A percentile compares a stretch with the other conserved stretches of the same genome.
These are phyloP conservation scores for Gracilaria domingensis DNA, from an alignment of 23 red algal species.

Conservation along the genomic window DNA sequence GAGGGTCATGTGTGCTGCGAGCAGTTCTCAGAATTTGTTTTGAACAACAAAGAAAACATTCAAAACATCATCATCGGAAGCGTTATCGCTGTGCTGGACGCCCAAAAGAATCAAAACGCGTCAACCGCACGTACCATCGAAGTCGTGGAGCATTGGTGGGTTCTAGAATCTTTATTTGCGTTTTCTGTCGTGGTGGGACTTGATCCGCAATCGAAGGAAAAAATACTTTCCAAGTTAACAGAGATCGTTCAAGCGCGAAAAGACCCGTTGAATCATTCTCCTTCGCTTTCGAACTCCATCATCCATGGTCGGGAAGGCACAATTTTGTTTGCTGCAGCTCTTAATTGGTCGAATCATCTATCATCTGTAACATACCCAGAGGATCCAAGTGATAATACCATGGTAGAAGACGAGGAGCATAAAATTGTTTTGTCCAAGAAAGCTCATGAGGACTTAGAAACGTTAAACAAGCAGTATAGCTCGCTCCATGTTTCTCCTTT, in stretches of 20 bases:
- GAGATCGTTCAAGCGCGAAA: slow-evolving; percentile 21
- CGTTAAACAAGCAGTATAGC: background rate
- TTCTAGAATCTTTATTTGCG: slow-evolving; percentile 56
- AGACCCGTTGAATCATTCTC: background rate
- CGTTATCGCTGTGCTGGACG: slow-evolving; percentile 11
- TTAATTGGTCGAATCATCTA: slow-evolving; percentile 43
- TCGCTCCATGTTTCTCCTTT: slow-evolving; percentile 1
- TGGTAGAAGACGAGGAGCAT: background rate
- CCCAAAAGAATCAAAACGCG: background rate
- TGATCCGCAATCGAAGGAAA: background rate
- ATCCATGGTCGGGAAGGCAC: slow-evolving; percentile 35
- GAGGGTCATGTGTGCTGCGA: slow-evolving; percentile 22
- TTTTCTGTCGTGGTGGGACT: slow-evolving; percentile 16
- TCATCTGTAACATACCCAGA: background rate
- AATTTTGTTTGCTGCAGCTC: slow-evolving; percentile 50
- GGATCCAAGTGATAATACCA: background rate
- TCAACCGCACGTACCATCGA: background rate
- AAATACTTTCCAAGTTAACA: slow-evolving; percentile 29
- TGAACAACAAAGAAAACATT: background rate
- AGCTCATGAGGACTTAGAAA: background rate
- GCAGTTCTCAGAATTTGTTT: slow-evolving; percentile 31
- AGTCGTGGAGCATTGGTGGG: slow-evolving; percentile 11
- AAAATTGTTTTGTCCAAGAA: background rate
- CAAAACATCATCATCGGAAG: slow-evolving; percentile 16
- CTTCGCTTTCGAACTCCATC: slow-evolving; percentile 18